phyloP scores from a whole-genome alignment of 2,329 filamentous ascomycete genomes.

The Aspergillus sp. region DNA sequence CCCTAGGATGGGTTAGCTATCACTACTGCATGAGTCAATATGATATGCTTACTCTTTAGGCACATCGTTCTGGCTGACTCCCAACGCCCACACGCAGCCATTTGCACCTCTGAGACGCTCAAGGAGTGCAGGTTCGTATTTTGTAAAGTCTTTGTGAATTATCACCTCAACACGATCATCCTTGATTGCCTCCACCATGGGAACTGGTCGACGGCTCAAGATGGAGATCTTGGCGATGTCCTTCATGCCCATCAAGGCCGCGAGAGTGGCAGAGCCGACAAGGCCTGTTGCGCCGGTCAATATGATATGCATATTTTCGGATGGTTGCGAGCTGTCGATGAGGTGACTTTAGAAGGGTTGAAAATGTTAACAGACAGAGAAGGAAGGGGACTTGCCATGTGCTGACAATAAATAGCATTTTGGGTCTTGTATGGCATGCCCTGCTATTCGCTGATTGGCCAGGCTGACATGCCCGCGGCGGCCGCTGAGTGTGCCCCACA shows the following conservation, averaged over 20 bases:
- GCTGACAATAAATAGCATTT: too few relatives aligned
- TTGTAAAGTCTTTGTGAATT: constrained; percentile 62
- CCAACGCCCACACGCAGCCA: constrained; percentile 70
- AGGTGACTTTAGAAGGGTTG: too few relatives aligned
- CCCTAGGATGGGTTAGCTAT: constrained; percentile 26
- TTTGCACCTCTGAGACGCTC: constrained; percentile 57
- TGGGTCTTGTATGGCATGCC: too few relatives aligned
- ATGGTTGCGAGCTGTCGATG: too few relatives aligned
- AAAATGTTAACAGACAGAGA: too few relatives aligned
- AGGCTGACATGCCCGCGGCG: too few relatives aligned
- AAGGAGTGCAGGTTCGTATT: constrained; percentile 53
- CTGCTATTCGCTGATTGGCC: too few relatives aligned
- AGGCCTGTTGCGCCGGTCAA: constrained; percentile 64
- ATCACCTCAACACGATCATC: constrained; percentile 55
- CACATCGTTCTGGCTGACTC: constrained; percentile 58
- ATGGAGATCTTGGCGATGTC: constrained; percentile 49
- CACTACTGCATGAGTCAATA: neutral
- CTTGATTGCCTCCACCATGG: constrained; percentile 48
- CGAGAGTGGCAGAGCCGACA: constrained; percentile 56
- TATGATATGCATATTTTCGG: constrained; percentile 44
- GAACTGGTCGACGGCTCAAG: constrained; percentile 60
- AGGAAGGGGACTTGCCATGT: too few relatives aligned
- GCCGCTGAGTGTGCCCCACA: too few relatives aligned
- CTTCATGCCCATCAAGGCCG: constrained; percentile 49
- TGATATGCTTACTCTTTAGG: constrained; percentile 45